phyloP scores from a whole-genome alignment of 2,329 filamentous ascomycete genomes.

The Calonectria hawksworthii region DNA sequence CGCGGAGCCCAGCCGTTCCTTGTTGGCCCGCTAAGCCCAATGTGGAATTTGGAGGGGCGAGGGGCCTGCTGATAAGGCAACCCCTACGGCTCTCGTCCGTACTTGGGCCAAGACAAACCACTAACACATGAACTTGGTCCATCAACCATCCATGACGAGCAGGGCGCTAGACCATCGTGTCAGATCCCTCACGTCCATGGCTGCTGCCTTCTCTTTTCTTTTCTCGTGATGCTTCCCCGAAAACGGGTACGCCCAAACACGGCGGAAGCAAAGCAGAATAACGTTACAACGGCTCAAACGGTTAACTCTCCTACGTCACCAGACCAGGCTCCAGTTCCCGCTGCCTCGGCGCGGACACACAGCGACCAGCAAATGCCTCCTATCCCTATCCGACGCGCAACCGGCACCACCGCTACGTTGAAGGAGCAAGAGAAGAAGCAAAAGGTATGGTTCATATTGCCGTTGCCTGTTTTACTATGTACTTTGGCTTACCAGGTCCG shows the following conservation, averaged over 20 bases:
- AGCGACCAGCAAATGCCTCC: conserved; percentile 34
- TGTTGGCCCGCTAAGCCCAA: conserved; percentile 12
- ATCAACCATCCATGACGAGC: conserved; percentile 24
- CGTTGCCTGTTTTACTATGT: not conserved
- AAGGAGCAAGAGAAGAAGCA: conserved; percentile 27
- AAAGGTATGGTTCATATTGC: conserved; percentile 27
- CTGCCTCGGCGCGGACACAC: conserved; percentile 35
- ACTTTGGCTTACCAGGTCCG: not conserved
- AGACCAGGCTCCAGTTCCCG: conserved; percentile 41
- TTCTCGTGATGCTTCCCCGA: conserved; percentile 49
- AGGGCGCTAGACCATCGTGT: conserved; percentile 11
- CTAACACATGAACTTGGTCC: conserved; percentile 38
- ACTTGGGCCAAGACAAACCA: conserved; percentile 30
- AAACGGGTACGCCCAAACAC: conserved; percentile 51
- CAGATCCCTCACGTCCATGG: conserved; percentile 25
- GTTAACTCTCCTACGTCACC: conserved; percentile 45
- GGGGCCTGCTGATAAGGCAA: conserved; percentile 19
- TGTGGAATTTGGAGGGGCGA: conserved; percentile 5
- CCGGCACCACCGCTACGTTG: conserved; percentile 18
- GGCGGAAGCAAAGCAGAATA: conserved; percentile 38
- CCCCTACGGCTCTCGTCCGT: conserved; percentile 13
- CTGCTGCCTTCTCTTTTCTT: conserved; percentile 7
- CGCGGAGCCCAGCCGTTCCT: not conserved
- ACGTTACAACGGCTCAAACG: conserved; percentile 32
- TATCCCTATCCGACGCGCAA: conserved; percentile 33